Evolutionary conservation across 805 yeast species (phyloP).

Genomic region (Maudiozyma saulgeensis): DNA sequence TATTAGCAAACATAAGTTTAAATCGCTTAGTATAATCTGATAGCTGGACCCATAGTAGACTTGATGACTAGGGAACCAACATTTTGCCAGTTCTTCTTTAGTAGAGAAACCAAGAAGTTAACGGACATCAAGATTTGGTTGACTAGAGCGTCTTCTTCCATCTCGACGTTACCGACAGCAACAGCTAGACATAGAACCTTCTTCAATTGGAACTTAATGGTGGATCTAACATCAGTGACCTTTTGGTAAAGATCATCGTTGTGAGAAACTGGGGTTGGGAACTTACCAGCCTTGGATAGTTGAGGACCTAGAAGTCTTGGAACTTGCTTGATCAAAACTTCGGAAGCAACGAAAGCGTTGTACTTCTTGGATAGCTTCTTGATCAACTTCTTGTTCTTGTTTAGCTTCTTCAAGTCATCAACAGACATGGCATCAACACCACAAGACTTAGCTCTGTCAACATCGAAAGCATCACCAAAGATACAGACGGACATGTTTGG

Average conservation of each 20-base stretch:
- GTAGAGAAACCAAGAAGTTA: constrained; percentile 97
- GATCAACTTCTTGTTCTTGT: constrained; percentile 99
- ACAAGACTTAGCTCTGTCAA: constrained; percentile 98
- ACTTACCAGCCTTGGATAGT: constrained; percentile 99
- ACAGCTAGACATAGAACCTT: constrained; percentile 99
- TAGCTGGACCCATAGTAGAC: constrained; percentile 99
- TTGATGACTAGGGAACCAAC: constrained; percentile 98
- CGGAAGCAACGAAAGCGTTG: constrained; percentile 99
- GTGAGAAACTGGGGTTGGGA: constrained; percentile 99
- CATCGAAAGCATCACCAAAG: constrained; percentile 99
- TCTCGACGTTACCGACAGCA: constrained; percentile 98
- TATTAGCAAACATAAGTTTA: not conserved
- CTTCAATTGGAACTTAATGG: constrained; percentile 99
- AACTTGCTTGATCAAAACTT: constrained; percentile 97
- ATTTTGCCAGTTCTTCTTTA: constrained; percentile 99
- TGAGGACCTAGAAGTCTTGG: constrained; percentile 99
- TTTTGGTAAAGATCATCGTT: constrained; percentile 93
- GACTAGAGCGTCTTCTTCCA: constrained; percentile 92
- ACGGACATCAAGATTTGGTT: constrained; percentile 98
- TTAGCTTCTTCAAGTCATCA: constrained; percentile 98
- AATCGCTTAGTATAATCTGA: constrained; percentile 85
- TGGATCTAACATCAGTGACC: constrained; percentile 95
- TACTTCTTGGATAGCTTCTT: constrained; percentile 99
- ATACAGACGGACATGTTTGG: constrained; percentile 99
- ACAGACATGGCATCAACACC: constrained; percentile 99